phyloP scores from a whole-genome alignment of 805 yeast species.

The Wickerhamiella siamensis region DNA sequence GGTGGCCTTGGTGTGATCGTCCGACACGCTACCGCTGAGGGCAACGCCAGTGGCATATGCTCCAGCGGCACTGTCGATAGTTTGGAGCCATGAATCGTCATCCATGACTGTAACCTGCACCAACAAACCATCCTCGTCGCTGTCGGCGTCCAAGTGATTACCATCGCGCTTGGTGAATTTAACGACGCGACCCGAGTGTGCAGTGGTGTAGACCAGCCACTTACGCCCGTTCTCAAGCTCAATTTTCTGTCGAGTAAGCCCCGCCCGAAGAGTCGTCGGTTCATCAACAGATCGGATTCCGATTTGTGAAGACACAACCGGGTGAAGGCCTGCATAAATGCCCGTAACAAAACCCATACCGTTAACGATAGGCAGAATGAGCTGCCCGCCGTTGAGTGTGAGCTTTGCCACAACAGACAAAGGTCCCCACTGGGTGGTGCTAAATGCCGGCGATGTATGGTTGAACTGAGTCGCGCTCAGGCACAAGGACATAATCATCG shows the following conservation, averaged over 20 bases:
- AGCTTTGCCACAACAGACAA: slow-evolving; percentile 16
- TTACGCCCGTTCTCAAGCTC: slow-evolving; percentile 28
- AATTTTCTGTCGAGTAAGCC: slow-evolving; percentile 27
- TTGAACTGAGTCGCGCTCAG: slow-evolving; percentile 39
- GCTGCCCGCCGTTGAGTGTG: slow-evolving; percentile 16
- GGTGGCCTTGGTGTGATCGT: slow-evolving; percentile 27
- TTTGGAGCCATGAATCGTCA: slow-evolving; percentile 24
- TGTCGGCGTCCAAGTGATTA: slow-evolving; percentile 37
- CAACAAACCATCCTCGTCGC: slow-evolving; percentile 18
- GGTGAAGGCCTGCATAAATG: slow-evolving; percentile 35
- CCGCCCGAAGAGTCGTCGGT: slow-evolving; percentile 21
- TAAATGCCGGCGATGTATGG: slow-evolving; percentile 35
- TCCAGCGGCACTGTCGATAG: slow-evolving; percentile 57
- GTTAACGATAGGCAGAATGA: slow-evolving; percentile 51
- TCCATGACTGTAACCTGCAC: slow-evolving; percentile 27
- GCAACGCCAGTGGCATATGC: slow-evolving; percentile 40
- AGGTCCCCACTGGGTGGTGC: slow-evolving; percentile 24
- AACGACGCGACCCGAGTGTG: slow-evolving; percentile 26
- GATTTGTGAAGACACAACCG: slow-evolving; percentile 32
- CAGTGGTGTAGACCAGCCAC: slow-evolving; percentile 38
- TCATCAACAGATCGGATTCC: slow-evolving; percentile 31
- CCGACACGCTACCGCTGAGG: slow-evolving; percentile 34
- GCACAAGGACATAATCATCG: slow-evolving; percentile 39
- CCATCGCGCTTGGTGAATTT: slow-evolving; percentile 25
- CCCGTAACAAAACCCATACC: slow-evolving; percentile 79